Base-by-base conservation (phyloP, 805 yeast genomes). In the Saturnispora serradocipensis region DNA sequence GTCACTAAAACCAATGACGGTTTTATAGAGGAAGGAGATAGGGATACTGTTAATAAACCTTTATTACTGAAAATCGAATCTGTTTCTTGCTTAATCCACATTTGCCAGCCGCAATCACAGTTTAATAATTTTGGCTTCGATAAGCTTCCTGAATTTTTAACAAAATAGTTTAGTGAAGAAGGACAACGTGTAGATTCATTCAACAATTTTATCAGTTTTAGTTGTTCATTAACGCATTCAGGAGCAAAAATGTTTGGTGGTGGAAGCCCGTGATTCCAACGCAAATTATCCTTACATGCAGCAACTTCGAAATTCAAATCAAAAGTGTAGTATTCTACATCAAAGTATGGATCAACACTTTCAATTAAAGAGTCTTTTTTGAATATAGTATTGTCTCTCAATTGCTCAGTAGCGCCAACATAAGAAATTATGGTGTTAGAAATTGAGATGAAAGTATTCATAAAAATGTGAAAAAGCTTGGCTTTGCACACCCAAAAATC, bases 31-130 rank as follows among this genome's bases (percentile, higher is more conserved):
- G 67, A 50, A 32, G 68, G 67, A 0, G 66, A 60, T 1, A 82
- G 50, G 45, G 79, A 82, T 42, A 81, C 63, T 2, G 82, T 73
- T 0, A 80, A 54, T 11, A 72, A 64, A 0, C 67, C 57, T 52
- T 70, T 74, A 1, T 69, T 65, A 32, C 54, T 65, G 58, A 28
- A 64, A 16, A 53, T 53, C 20, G 48, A 44, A 3, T 63, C 60
- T 3, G 53, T 32, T 46, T 77, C 80, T 18, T 56, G 49, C 52
- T 76, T 73, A 5, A 67, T 59, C 88, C 88, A 84, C 40, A 79
- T 53, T 51, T 82, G 82, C 54, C 68, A 68, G 5, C 61, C 58
- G 0, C 60, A 50, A 27, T 72, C 67, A 48, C 62, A 61, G 20
- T 64, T 62, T 1, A 72, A 52, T 9, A 79, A 59, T 11, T 57